These are phyloP conservation scores for Aspergillus bombycis DNA, from an alignment of 2,329 filamentous ascomycete species.

Conservation along the genomic window DNA sequence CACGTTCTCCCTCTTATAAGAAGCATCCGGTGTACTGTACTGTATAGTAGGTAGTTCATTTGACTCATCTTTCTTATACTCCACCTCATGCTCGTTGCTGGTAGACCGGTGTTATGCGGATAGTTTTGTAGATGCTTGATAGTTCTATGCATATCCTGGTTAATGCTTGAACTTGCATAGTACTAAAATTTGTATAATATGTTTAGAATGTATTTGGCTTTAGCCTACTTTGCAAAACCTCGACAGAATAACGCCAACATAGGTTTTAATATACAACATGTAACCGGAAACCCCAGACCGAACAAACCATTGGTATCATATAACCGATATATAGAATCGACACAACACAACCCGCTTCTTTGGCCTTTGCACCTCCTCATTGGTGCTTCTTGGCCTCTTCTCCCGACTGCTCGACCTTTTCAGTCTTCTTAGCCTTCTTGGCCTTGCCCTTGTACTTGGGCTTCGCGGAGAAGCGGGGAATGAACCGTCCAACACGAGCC, in stretches of 20 bases:
- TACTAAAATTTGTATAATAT: background rate
- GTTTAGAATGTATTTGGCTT: background rate
- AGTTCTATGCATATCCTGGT: background rate
- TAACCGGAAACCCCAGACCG: constrained; percentile 1
- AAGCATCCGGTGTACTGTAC: constrained; percentile 25
- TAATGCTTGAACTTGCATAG: no score
- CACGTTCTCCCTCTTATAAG: constrained; percentile 10
- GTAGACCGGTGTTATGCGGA: background rate
- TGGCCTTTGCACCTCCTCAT: constrained; percentile 6
- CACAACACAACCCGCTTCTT: constrained; percentile 3
- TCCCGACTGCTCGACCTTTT: constrained; percentile 17
- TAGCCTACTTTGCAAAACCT: background rate
- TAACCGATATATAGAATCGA: background rate
- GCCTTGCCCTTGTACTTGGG: constrained; percentile 35
- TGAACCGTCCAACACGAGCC: constrained; percentile 77
- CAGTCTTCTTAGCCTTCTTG: constrained; percentile 19
- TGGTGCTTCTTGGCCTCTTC: constrained; percentile 24
- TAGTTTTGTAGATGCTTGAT: background rate
- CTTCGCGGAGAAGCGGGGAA: constrained; percentile 59
- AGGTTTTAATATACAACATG: constrained; percentile 1
- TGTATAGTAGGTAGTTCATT: constrained; percentile 31
- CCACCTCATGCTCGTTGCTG: background rate
- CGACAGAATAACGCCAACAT: background rate
- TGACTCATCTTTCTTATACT: constrained; percentile 4
- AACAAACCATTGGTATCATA: constrained; percentile 10